Evolutionary conservation across 768 basidiomycete species (phyloP).

Genomic region (Leccinum subgranulosum): DNA sequence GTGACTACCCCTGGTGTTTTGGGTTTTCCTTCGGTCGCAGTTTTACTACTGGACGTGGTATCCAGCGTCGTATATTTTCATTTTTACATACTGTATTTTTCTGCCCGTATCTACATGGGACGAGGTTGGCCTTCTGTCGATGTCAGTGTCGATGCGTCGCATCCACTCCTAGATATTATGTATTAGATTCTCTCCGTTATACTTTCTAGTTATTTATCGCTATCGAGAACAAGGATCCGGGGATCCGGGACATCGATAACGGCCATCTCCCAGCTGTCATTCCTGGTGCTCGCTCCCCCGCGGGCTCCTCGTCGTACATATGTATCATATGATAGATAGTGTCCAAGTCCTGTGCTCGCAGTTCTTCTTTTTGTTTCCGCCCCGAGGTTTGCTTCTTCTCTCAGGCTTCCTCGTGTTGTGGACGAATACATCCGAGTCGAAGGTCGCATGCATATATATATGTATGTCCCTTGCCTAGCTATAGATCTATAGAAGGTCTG

Average conservation of each 20-base stretch:
- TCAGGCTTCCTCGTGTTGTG: background rate
- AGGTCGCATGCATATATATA: background rate
- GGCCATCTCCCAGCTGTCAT: background rate
- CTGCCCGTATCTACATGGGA: background rate
- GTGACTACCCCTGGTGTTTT: background rate
- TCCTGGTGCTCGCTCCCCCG: background rate
- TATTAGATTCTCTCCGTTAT: background rate
- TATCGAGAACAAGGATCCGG: background rate
- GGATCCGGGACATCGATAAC: background rate
- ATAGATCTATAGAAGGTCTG: background rate
- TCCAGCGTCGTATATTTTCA: background rate
- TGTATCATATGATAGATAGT: background rate
- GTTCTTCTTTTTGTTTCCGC: background rate
- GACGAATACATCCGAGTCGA: background rate
- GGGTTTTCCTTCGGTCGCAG: background rate
- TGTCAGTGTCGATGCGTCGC: background rate
- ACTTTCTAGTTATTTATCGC: background rate
- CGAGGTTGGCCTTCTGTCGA: background rate
- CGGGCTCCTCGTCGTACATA: background rate
- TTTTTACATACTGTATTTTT: background rate
- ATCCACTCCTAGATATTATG: background rate
- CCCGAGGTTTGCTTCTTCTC: background rate
- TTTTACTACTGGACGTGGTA: background rate
- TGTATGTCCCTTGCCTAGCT: background rate
- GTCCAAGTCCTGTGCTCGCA: background rate